Base-by-base conservation (phyloP, 371 early-diverging fungal species). In the Rhizopus arrhizus region DNA sequence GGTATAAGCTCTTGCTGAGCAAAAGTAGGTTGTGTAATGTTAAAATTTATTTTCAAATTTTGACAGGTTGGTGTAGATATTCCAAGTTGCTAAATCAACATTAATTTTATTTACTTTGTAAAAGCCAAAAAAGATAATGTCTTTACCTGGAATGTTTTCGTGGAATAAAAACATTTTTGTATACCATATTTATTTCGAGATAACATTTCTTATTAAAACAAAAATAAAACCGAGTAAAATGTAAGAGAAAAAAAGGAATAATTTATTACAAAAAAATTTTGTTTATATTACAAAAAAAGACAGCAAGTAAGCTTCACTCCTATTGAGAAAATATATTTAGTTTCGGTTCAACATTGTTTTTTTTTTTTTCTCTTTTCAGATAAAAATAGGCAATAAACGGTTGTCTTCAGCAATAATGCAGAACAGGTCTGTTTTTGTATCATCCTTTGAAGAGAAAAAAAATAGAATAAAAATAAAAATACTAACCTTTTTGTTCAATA, bases 1-100 rank as follows among this genome's bases (percentile, higher is more conserved):
- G 88, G 86, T 9, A 91, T 78, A 47, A 89, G 78, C 31, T 71
- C 68, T 11, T 65, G 35, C 68, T 90, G 92, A 10, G 79, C 74
- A 31, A 33, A 43, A 9, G 86, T 85, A 3, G 89, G 86, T 8
- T 58, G 56, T 12, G 59, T 57, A 34, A 87, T 77, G 31, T 64
- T 61, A 61, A 87, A 87, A 6, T 68, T 60, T 5, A 43, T 50
- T 16, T 61, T 57, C 22, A 91, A 74, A 52, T 72, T 81, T 46
- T 75, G 51, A 12, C 78, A 77, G 12, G 85, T 65, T 0, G 68
- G 62, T 9, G 64, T 50, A 11, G 73, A 66, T 47, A 89, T 77
- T 1, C 89, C 89, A 40, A 89, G 56, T 9, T 66, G 56, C 86
- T 87, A 63, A 29, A 13, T 12, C 2, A 15, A 8, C 28, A 45